Percentiles rank a stretch among this genome's conserved stretches.
Evolutionary conservation across 495 filamentous ascomycete species (phyloP).

Genomic region (Podospora pseudocomata): DNA sequence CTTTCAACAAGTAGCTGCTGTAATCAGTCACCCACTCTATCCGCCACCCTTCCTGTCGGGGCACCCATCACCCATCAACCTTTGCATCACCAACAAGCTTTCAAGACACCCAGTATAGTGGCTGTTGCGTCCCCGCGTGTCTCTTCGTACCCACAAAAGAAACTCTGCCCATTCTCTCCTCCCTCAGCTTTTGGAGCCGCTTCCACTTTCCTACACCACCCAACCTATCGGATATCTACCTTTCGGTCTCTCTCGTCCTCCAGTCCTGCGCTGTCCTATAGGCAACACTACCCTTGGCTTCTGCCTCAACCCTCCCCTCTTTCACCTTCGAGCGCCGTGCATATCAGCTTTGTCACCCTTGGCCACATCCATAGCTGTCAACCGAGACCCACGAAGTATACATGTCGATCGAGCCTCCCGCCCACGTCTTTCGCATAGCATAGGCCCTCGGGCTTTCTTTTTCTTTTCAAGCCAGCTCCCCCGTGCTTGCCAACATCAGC

Average conservation of each 20-base stretch:
- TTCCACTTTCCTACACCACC: slow-evolving; percentile 17
- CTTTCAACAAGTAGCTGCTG: slow-evolving; percentile 18
- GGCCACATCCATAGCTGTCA: slow-evolving; percentile 6
- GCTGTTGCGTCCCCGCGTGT: too few species aligned
- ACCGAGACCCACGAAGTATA: slow-evolving; percentile 31
- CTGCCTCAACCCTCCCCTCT: slow-evolving; percentile 9
- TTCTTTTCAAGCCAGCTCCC: slow-evolving; percentile 24
- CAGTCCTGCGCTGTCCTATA: slow-evolving; percentile 10
- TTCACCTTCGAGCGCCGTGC: neutral
- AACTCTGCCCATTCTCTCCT: slow-evolving; percentile 8
- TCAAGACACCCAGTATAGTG: neutral
- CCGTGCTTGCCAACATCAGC: slow-evolving; percentile 43
- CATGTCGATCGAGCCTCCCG: slow-evolving; percentile 44
- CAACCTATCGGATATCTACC: slow-evolving; percentile 37
- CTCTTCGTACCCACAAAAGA: slow-evolving; percentile 10
- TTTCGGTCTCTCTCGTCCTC: slow-evolving; percentile 12
- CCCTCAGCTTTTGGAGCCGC: neutral
- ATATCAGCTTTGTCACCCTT: slow-evolving; percentile 4
- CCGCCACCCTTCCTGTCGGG: neutral
- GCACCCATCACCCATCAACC: slow-evolving; percentile 4
- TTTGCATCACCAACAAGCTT: neutral
- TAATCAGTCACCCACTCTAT: neutral
- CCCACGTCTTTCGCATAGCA: slow-evolving; percentile 40
- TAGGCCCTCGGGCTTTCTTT: slow-evolving; percentile 46
- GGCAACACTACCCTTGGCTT: slow-evolving; percentile 16